Percentiles rank a stretch among this genome's conserved stretches.
Evolutionary conservation across 2,329 filamentous ascomycete species (phyloP).

Genomic region (Sporothrix luriei): DNA sequence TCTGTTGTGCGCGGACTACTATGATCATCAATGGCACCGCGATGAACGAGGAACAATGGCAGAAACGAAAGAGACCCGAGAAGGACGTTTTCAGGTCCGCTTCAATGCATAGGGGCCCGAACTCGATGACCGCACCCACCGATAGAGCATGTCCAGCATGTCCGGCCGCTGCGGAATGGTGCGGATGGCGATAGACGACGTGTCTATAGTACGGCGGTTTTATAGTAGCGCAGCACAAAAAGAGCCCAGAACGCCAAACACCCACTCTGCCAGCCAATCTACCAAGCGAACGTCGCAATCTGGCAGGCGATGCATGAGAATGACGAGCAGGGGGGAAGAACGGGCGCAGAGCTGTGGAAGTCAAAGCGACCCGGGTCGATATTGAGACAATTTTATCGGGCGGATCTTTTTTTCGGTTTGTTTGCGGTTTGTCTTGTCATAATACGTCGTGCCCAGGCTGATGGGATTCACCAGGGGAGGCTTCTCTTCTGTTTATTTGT

Average conservation of each 20-base stretch:
- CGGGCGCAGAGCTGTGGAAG: neutral
- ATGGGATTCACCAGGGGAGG: too few relatives aligned
- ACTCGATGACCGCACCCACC: neutral
- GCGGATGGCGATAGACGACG: neutral
- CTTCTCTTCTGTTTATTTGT: too few relatives aligned
- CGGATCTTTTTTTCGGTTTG: neutral
- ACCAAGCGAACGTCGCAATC: neutral
- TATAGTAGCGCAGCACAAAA: neutral
- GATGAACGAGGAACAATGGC: neutral
- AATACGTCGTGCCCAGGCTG: too few relatives aligned
- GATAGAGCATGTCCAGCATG: neutral
- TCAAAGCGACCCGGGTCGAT: neutral
- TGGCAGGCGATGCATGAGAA: conserved; percentile 2
- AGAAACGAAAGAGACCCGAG: neutral
- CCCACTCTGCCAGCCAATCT: conserved; percentile 7
- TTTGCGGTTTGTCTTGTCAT: neutral
- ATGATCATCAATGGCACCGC: conserved; percentile 1
- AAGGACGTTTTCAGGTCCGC: neutral
- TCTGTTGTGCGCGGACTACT: too few relatives aligned
- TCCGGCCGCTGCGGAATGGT: neutral
- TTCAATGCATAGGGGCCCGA: neutral
- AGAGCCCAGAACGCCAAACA: neutral
- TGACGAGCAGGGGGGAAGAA: neutral
- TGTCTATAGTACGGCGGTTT: neutral
- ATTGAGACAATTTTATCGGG: neutral